phyloP scores from a whole-genome alignment of 306 rosid species.

The Medicago arabica region DNA sequence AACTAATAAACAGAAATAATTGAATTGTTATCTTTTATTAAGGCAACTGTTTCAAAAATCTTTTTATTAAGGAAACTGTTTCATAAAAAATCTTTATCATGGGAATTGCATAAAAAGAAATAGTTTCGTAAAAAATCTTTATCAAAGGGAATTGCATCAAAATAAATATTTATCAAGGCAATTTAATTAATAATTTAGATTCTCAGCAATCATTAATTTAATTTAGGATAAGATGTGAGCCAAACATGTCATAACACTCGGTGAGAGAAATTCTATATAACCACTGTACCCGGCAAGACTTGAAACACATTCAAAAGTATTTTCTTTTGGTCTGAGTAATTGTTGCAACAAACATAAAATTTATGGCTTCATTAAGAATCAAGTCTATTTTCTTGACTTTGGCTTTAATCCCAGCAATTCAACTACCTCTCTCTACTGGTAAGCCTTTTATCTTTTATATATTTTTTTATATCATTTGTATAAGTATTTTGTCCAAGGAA shows the following conservation, averaged over 20 bases:
- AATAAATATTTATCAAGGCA: too few species aligned
- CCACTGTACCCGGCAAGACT: not conserved
- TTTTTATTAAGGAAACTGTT: too few species aligned
- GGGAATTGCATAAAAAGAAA: too few species aligned
- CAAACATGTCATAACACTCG: not conserved
- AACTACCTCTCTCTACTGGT: slow-evolving; percentile 3
- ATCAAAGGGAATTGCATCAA: too few species aligned
- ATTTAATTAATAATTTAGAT: too few species aligned
- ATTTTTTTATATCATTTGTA: not conserved
- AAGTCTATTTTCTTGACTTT: not conserved
- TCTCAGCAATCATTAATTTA: not conserved
- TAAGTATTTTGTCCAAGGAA: not conserved
- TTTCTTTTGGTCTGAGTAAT: not conserved
- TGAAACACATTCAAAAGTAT: not conserved
- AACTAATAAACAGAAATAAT: too few species aligned
- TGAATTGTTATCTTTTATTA: too few species aligned
- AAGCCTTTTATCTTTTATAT: not conserved
- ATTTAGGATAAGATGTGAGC: not conserved
- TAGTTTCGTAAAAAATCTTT: too few species aligned
- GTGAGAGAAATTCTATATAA: not conserved
- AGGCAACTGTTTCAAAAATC: too few species aligned
- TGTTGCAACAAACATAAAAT: not conserved
- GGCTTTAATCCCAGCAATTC: slow-evolving; percentile 23
- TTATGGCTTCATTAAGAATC: slow-evolving; percentile 25
- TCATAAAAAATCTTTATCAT: too few species aligned